Evolutionary conservation across 2,329 filamentous ascomycete species (phyloP).

Genomic region (Leptographium procerum): DNA sequence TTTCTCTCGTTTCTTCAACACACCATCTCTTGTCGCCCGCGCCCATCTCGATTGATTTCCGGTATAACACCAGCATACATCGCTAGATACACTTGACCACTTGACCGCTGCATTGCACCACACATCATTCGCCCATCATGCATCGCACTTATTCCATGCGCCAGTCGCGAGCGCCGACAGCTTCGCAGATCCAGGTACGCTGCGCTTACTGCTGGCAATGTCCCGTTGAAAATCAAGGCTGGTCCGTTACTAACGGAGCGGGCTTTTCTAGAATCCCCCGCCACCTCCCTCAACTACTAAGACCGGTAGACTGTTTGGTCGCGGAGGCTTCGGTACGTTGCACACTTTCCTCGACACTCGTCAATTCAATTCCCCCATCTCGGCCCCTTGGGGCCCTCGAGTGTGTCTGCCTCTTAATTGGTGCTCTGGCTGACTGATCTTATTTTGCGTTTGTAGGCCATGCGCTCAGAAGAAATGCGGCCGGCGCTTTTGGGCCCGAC

Average conservation of each 20-base stretch:
- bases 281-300: constrained; percentile 89
- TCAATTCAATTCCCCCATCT: not conserved
- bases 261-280: constrained; percentile 61
- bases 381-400: not conserved
- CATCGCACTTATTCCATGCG: constrained; percentile 99
- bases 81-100: not conserved
- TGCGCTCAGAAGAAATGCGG: constrained; percentile 61
- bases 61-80: not conserved
- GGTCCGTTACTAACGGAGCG: not conserved
- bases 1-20: not conserved
- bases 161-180: constrained; percentile 89
- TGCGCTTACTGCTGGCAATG: too few species aligned
- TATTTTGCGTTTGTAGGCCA: constrained; percentile 33
- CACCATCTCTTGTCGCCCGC: not conserved
- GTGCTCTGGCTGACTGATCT: not conserved
- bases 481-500: constrained; percentile 71
- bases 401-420: not conserved
- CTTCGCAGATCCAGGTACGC: constrained; percentile 56
- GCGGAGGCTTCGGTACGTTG: constrained; percentile 68
- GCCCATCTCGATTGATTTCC: not conserved
- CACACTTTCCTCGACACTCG: not conserved
- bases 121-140: constrained; percentile 42
- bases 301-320: constrained; percentile 78
- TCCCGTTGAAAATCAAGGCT: too few species aligned
- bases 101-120: not conserved